These are phyloP conservation scores for Leccinum variicolor DNA, from an alignment of 768 basidiomycete species.

Conservation along the genomic window DNA sequence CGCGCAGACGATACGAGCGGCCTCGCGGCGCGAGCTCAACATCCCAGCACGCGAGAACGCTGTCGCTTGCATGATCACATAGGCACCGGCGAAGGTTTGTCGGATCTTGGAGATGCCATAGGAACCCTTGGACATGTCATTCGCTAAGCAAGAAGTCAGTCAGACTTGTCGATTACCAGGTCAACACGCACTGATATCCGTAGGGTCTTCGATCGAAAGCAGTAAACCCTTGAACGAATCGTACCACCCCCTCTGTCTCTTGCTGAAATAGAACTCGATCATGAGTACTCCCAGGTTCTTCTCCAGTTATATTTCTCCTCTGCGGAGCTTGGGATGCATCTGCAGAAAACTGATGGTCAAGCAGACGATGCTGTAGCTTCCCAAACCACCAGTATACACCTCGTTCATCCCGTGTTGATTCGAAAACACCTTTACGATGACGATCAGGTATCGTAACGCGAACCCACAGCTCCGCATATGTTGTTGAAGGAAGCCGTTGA, in stretches of 20 bases:
- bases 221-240: conserved; percentile 53
- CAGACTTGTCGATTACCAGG: conserved; percentile 1
- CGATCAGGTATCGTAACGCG: too few relatives aligned
- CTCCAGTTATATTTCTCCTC: conserved; percentile 81
- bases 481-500: too few relatives aligned
- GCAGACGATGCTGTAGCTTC: conserved; percentile 93
- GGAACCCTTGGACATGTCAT: conserved; percentile 90
- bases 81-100: conserved; percentile 79
- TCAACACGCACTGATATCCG: conserved; percentile 69
- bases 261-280: conserved; percentile 94
- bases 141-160: conserved; percentile 48
- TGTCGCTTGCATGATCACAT: conserved; percentile 71
- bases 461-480: too few relatives aligned
- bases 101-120: conserved; percentile 81
- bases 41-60: conserved; percentile 65
- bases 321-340: conserved; percentile 93
- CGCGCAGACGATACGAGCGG: conserved; percentile 42
- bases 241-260: conserved; percentile 78
- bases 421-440: conserved; percentile 90
- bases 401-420: conserved; percentile 93
- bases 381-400: conserved; percentile 95
- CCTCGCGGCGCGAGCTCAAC: conserved; percentile 53
- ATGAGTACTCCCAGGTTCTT: conserved; percentile 88
- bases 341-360: conserved; percentile 92
- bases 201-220: conserved; percentile 94